A percentile compares a stretch with the other conserved stretches of the same genome.
phyloP scores from a whole-genome alignment of 2,329 filamentous ascomycete species.

The Tolypocladium inflatum region DNA sequence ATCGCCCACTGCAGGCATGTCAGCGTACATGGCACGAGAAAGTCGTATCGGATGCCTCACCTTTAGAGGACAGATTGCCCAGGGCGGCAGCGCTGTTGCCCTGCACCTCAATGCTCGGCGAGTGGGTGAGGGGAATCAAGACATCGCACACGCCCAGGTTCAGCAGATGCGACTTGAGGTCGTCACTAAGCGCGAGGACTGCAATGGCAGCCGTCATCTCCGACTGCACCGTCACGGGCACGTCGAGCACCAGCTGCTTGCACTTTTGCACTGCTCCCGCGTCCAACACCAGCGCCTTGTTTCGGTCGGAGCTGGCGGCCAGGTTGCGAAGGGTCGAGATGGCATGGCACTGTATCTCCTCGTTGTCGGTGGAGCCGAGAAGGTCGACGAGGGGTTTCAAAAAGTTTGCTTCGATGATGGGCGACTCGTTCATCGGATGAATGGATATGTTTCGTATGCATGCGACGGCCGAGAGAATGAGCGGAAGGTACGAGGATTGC shows the following conservation, averaged over 20 bases:
- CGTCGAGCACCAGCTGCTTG: slow-evolving; percentile 90
- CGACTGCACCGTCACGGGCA: slow-evolving; percentile 89
- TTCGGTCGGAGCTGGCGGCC: slow-evolving; percentile 91
- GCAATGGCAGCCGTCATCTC: slow-evolving; percentile 99
- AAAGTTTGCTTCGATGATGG: slow-evolving; percentile 96
- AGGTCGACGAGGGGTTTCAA: slow-evolving; percentile 88
- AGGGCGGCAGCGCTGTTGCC: slow-evolving; percentile 95
- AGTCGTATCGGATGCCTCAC: slow-evolving; percentile 35
- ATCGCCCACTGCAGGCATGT: slow-evolving; percentile 62
- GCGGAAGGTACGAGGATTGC: slow-evolving; percentile 88
- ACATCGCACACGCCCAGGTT: slow-evolving; percentile 94
- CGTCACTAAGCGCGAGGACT: slow-evolving; percentile 88
- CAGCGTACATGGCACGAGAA: not conserved
- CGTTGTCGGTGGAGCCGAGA: slow-evolving; percentile 89
- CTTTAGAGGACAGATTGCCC: slow-evolving; percentile 94
- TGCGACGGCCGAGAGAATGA: slow-evolving; percentile 93
- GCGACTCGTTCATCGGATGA: slow-evolving; percentile 93
- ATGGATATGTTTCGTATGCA: slow-evolving; percentile 99
- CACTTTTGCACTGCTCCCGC: slow-evolving; percentile 97
- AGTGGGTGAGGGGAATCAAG: slow-evolving; percentile 88
- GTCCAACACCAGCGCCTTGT: slow-evolving; percentile 95
- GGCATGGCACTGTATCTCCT: slow-evolving; percentile 97
- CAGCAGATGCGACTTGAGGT: slow-evolving; percentile 84
- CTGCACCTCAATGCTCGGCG: slow-evolving; percentile 93
- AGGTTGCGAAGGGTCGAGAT: slow-evolving; percentile 95